Evolutionary conservation across 192 early-diverging fungal genomes (phyloP).

Genomic region (Spizellomyces punctatus): DNA sequence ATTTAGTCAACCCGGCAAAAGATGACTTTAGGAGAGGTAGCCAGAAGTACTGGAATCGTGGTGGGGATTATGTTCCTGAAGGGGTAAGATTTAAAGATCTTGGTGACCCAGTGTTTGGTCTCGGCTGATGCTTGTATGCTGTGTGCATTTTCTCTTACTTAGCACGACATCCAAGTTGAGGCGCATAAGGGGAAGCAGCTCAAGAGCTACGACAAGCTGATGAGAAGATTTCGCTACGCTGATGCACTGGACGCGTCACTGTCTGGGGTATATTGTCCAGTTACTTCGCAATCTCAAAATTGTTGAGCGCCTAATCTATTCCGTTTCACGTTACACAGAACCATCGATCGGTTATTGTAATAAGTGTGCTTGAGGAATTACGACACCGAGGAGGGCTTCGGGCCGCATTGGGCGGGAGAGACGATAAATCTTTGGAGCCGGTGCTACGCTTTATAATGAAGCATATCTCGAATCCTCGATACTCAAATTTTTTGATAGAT

Average conservation of each 20-base stretch:
- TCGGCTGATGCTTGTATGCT: no score
- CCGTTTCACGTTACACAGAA: not conserved
- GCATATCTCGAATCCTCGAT: constrained; percentile 80
- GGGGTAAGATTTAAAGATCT: not conserved
- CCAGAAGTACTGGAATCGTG: constrained; percentile 74
- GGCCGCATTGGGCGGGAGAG: constrained; percentile 79
- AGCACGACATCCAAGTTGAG: constrained; percentile 80
- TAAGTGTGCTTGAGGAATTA: constrained; percentile 86
- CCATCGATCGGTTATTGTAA: constrained; percentile 54
- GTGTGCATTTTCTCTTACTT: no score
- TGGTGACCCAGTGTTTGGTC: no score
- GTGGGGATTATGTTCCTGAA: constrained; percentile 51
- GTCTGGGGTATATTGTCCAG: constrained; percentile 51
- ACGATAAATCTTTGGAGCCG: constrained; percentile 85
- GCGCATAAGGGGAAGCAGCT: constrained; percentile 61
- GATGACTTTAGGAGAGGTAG: constrained; percentile 61
- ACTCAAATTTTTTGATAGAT: constrained; percentile 74
- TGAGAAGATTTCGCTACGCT: constrained; percentile 85
- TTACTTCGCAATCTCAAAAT: no score
- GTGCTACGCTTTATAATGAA: constrained; percentile 79
- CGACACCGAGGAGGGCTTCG: constrained; percentile 77
- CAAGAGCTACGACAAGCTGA: constrained; percentile 76
- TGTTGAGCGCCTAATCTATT: no score
- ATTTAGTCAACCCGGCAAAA: constrained; percentile 49
- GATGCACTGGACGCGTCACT: constrained; percentile 88